These are phyloP conservation scores for Coemansia sp. DNA, from an alignment of 192 early-diverging fungal species.

Conservation along the genomic window DNA sequence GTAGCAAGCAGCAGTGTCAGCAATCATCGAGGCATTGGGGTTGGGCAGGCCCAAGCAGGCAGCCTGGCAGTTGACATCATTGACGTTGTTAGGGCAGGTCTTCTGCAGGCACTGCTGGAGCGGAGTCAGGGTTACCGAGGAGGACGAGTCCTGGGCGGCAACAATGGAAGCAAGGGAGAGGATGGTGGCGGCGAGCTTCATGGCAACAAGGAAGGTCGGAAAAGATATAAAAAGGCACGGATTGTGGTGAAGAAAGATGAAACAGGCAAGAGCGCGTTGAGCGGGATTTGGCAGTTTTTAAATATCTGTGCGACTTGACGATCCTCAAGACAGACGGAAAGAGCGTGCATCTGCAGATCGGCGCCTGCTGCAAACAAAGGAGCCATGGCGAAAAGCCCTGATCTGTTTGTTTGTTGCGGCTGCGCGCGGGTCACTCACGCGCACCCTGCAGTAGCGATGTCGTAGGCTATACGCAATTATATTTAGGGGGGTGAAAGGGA, in stretches of 20 bases:
- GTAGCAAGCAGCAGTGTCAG: conserved; percentile 40
- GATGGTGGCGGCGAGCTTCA: conserved; percentile 44
- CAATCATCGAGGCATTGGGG: conserved; percentile 51
- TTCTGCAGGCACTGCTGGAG: conserved; percentile 39
- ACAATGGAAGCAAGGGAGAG: conserved; percentile 20
- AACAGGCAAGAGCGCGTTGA: neutral
- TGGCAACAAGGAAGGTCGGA: conserved; percentile 8
- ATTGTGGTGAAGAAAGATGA: conserved; percentile 1
- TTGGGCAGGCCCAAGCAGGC: conserved; percentile 41
- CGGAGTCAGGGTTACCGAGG: conserved; percentile 24
- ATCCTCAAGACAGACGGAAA: neutral
- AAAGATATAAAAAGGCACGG: conserved; percentile 4
- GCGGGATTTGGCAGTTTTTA: neutral
- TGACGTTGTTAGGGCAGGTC: conserved; percentile 28
- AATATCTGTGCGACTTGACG: neutral
- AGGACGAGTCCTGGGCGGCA: conserved; percentile 22
- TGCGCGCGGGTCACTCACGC: conserved; percentile 1
- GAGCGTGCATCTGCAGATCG: neutral
- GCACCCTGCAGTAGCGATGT: neutral
- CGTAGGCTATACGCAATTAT: too few relatives aligned
- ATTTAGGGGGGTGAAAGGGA: too few relatives aligned
- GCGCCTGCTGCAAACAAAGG: neutral
- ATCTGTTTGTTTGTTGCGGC: neutral
- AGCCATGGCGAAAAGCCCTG: neutral
- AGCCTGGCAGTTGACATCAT: conserved; percentile 47